Evolutionary conservation across 164 flowering plant species (phyloP).

Genomic region (Berberis vulgaris): DNA sequence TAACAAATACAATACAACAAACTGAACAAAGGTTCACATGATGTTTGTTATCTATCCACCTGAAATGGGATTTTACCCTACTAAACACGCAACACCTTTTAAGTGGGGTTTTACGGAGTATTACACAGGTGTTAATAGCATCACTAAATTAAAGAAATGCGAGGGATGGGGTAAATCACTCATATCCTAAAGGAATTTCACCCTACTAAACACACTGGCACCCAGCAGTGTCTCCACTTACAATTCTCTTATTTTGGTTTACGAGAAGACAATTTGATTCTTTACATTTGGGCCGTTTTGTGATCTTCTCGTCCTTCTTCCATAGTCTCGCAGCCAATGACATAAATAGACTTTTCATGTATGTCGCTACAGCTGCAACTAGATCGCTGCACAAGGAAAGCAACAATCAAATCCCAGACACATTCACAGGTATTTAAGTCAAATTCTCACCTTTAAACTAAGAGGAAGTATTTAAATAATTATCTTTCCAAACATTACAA

Average conservation of each 20-base stretch:
- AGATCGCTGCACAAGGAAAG: constrained; percentile 48
- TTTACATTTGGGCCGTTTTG: constrained; percentile 49
- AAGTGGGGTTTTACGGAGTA: no score
- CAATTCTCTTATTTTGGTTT: constrained; percentile 35
- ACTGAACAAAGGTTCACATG: no score
- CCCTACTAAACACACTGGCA: constrained; percentile 43
- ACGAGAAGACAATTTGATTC: constrained; percentile 44
- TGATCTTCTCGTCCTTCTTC: constrained; percentile 33
- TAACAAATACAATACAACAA: no score
- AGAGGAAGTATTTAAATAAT: no score
- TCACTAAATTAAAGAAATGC: no score
- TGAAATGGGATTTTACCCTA: no score
- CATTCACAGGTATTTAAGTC: not conserved
- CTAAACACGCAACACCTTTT: no score
- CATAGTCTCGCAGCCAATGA: constrained; percentile 39
- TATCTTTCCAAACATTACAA: no score
- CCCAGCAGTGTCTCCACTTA: constrained; percentile 25
- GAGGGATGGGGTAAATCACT: no score
- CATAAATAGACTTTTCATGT: constrained; percentile 38
- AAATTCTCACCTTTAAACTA: no score
- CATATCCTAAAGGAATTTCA: not conserved
- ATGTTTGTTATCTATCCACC: no score
- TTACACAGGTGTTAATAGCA: no score
- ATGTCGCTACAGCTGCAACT: constrained; percentile 26
- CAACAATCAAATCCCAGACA: not conserved